These are phyloP conservation scores for Acanthamoeba lenticulata DNA, from an alignment of 208 protist genomes.

Conservation along the genomic window DNA sequence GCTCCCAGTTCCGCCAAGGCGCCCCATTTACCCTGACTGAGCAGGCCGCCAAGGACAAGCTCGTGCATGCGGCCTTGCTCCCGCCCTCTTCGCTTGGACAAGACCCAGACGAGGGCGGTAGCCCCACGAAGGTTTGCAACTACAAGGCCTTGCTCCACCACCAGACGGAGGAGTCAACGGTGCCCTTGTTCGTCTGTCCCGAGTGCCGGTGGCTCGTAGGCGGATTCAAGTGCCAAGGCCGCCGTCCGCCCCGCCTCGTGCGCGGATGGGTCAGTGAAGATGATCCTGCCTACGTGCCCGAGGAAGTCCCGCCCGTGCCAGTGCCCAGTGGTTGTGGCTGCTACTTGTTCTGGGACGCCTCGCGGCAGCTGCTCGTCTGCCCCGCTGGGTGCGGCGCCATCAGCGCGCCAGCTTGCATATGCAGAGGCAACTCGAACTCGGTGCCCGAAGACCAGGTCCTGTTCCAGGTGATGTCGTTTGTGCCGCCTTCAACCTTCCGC, in stretches of 20 bases:
- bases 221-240: constrained; percentile 5
- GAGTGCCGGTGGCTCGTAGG: neutral
- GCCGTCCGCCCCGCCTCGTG: neutral
- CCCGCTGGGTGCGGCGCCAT: neutral
- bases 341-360: neutral
- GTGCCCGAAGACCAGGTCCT: neutral
- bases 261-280: neutral
- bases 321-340: neutral
- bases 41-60: neutral
- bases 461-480: neutral
- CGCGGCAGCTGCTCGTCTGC: neutral
- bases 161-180: neutral
- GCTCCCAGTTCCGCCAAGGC: neutral
- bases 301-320: neutral
- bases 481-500: no score
- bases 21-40: neutral
- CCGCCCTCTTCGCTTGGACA: neutral
- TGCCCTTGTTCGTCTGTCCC: neutral
- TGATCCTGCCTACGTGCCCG: neutral
- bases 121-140: neutral
- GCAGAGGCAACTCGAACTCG: neutral
- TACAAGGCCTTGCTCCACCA: neutral
- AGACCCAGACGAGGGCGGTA: neutral
- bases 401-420: neutral
- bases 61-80: neutral